phyloP scores from a whole-genome alignment of 371 early-diverging fungal species.

The Thermomucor indicae-seudaticae region DNA sequence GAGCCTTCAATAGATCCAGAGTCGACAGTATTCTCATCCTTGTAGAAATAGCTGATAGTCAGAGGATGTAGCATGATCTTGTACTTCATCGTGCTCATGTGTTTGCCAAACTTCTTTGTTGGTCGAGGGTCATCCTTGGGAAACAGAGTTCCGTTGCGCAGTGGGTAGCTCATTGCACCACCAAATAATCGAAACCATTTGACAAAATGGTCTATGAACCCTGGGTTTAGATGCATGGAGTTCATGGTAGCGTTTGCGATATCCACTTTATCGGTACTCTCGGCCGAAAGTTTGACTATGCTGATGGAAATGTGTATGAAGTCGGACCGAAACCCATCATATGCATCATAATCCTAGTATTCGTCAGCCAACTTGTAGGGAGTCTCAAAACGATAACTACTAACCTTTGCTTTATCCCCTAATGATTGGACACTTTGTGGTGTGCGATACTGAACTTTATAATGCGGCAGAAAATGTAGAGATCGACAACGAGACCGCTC shows the following conservation, averaged over 20 bases:
- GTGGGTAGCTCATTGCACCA: conserved; percentile 36
- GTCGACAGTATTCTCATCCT: conserved; percentile 24
- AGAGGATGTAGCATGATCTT: conserved; percentile 38
- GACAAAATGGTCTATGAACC: conserved; percentile 36
- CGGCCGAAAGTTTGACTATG: conserved; percentile 25
- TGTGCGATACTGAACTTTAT: conserved; percentile 41
- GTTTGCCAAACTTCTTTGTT: conserved; percentile 35
- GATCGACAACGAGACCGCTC: conserved; percentile 22
- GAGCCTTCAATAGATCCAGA: conserved; percentile 15
- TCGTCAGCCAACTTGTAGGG: neutral
- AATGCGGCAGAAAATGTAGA: conserved; percentile 48
- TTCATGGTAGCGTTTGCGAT: conserved; percentile 26
- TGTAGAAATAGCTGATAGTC: conserved; percentile 36
- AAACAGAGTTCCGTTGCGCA: conserved; percentile 39
- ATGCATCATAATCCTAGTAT: conserved; percentile 52
- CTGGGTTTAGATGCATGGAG: conserved; percentile 42
- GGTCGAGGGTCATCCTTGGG: conserved; percentile 22
- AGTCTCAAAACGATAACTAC: neutral
- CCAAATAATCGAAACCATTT: conserved; percentile 42
- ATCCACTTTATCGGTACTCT: conserved; percentile 12
- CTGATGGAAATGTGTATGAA: conserved; percentile 59
- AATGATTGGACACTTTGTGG: conserved; percentile 33
- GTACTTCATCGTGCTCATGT: conserved; percentile 45
- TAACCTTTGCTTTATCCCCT: conserved; percentile 29
- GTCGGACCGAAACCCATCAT: conserved; percentile 61